Conservation (phyloP, 176 grass and related monocot genomes). For the Coix lacrymajobi region DNA sequence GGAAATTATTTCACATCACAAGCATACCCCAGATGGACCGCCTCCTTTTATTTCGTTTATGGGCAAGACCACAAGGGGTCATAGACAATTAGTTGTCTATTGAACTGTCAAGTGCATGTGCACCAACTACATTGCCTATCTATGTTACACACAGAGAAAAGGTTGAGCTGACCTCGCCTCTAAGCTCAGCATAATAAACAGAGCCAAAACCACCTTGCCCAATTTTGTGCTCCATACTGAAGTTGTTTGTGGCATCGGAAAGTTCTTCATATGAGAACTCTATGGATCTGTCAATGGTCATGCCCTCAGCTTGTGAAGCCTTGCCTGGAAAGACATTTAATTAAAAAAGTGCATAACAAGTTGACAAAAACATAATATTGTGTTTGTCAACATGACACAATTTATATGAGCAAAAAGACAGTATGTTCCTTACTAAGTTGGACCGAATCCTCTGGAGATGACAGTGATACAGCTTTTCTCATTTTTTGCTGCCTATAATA, state of each 20-base stretch:
- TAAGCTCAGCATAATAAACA: constrained; percentile 77
- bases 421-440: constrained; percentile 25
- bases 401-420: neutral
- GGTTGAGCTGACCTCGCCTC: constrained; percentile 70
- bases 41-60: neutral
- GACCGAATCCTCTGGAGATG: constrained; percentile 32
- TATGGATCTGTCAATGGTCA: constrained; percentile 78
- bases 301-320: constrained; percentile 34
- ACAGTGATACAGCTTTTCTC: constrained; percentile 18
- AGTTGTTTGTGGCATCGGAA: constrained; percentile 69
- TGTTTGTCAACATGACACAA: neutral
- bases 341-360: neutral
- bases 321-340: constrained; percentile 7
- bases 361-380: neutral
- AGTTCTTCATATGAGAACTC: constrained; percentile 93
- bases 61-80: neutral
- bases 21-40: constrained; percentile 1
- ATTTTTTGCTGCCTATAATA: constrained; percentile 32
- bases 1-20: constrained; percentile 5
- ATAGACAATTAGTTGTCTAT: neutral
- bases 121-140: neutral
- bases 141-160: neutral
- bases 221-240: constrained; percentile 83
- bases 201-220: constrained; percentile 83
- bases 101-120: neutral